These are phyloP conservation scores for Adansonia digitata DNA, from an alignment of 345 rosid genomes.

Conservation along the genomic window DNA sequence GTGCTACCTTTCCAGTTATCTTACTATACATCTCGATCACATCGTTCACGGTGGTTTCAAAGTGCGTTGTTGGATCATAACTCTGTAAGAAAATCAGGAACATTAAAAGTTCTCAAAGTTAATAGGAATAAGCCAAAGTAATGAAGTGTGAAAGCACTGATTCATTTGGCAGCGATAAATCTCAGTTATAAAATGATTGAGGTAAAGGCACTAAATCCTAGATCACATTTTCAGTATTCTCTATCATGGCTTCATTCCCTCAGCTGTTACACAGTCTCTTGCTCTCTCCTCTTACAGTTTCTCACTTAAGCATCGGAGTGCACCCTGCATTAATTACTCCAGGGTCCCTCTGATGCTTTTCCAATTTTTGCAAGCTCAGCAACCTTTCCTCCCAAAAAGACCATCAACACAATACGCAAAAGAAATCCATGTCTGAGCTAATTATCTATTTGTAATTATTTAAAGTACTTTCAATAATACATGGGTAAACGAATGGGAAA, in stretches of 20 bases:
- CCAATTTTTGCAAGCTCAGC: too few relatives aligned
- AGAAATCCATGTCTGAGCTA: neutral
- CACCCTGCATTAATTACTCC: too few relatives aligned
- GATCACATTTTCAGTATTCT: too few relatives aligned
- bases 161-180: neutral
- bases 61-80: constrained; percentile 85
- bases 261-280: too few relatives aligned
- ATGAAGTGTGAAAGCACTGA: neutral
- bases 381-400: too few relatives aligned
- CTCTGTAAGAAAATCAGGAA: constrained; percentile 38
- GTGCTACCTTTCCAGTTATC: constrained; percentile 84
- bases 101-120: neutral
- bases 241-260: too few relatives aligned
- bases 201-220: too few relatives aligned
- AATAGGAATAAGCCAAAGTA: neutral
- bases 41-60: constrained; percentile 71
- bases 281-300: too few relatives aligned
- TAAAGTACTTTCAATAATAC: neutral
- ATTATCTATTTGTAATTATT: neutral
- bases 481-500: neutral
- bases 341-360: too few relatives aligned
- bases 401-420: neutral
- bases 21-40: constrained; percentile 69
- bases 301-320: too few relatives aligned
- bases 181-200: too few relatives aligned